A percentile compares a stretch with the other conserved stretches of the same genome.
phyloP scores from a whole-genome alignment of 1,139 yeast genomes.

The Diutina mesorugosa region DNA sequence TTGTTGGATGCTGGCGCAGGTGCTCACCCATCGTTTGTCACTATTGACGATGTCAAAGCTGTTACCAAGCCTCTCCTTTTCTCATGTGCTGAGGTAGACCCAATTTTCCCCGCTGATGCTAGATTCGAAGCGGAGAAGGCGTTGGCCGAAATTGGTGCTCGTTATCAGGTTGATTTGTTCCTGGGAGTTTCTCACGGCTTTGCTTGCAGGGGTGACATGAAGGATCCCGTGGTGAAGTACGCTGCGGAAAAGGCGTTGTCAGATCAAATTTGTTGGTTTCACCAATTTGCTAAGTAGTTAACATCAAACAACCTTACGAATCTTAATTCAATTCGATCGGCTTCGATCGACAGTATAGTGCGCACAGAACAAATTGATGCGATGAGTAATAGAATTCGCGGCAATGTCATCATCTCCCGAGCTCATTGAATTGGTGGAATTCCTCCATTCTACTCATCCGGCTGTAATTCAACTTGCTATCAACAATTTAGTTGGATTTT shows the following conservation, averaged over 20 bases:
- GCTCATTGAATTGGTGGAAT: slow-evolving; percentile 60
- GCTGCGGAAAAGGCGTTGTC: slow-evolving; percentile 58
- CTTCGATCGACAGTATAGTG: not conserved
- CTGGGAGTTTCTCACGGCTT: slow-evolving; percentile 62
- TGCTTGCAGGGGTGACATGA: slow-evolving; percentile 62
- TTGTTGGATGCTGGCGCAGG: slow-evolving; percentile 48
- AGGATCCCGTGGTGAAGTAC: slow-evolving; percentile 38
- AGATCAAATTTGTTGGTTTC: slow-evolving; percentile 32
- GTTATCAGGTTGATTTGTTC: slow-evolving; percentile 49
- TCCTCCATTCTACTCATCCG: slow-evolving; percentile 74
- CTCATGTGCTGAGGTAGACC: slow-evolving; percentile 62
- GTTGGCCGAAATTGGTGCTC: slow-evolving; percentile 24
- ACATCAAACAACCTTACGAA: too few relatives aligned
- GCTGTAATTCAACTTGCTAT: slow-evolving; percentile 79
- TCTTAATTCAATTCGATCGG: not conserved
- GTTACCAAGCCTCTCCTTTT: slow-evolving; percentile 46
- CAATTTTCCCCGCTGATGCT: slow-evolving; percentile 45
- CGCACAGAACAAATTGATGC: not conserved
- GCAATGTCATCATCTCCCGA: slow-evolving; percentile 42
- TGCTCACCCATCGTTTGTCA: slow-evolving; percentile 72
- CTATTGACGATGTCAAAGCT: slow-evolving; percentile 48
- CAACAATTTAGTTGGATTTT: slow-evolving; percentile 72
- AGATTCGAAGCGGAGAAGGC: slow-evolving; percentile 49
- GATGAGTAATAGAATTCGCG: not conserved
- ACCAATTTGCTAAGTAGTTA: not conserved